phyloP scores from a whole-genome alignment of 78 protist genomes.

The Dictyostelium citrinum region DNA sequence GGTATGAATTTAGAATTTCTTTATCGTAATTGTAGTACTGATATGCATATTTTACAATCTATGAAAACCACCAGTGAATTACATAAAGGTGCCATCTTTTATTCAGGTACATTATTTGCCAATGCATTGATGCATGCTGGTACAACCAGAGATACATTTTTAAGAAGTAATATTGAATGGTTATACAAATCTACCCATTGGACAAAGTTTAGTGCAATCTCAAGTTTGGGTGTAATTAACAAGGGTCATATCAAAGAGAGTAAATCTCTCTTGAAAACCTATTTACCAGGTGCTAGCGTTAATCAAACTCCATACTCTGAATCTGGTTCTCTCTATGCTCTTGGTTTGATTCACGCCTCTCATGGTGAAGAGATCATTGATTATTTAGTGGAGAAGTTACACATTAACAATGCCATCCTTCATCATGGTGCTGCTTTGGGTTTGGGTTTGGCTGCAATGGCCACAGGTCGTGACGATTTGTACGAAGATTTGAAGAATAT shows the following conservation, averaged over 20 bases:
- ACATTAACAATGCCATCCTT: conserved; percentile 77
- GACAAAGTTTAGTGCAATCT: conserved; percentile 96
- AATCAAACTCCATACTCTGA: conserved; percentile 90
- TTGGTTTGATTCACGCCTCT: conserved; percentile 97
- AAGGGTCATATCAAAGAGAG: conserved; percentile 64
- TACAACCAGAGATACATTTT: conserved; percentile 96
- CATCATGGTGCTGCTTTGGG: conserved; percentile 99
- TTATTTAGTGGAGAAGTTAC: conserved; percentile 74
- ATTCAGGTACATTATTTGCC: conserved; percentile 91
- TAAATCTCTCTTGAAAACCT: conserved; percentile 39
- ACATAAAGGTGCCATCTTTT: conserved; percentile 76
- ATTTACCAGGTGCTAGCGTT: conserved; percentile 73
- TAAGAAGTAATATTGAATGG: conserved; percentile 98
- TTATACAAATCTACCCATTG: conserved; percentile 95
- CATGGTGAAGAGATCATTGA: conserved; percentile 87
- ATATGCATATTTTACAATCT: conserved; percentile 87
- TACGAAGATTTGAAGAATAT: conserved; percentile 85
- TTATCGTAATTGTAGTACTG: conserved; percentile 87
- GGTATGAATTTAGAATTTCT: conserved; percentile 93
- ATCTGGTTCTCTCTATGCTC: conserved; percentile 98
- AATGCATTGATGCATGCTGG: conserved; percentile 97
- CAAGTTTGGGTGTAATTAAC: conserved; percentile 96
- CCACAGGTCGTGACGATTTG: conserved; percentile 77
- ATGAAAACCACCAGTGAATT: conserved; percentile 83
- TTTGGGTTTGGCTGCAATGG: conserved; percentile 97